A percentile compares a stretch with the other conserved stretches of the same genome.
Conservation (phyloP, 257 asterid species). For the Salvia splendens region DNA sequence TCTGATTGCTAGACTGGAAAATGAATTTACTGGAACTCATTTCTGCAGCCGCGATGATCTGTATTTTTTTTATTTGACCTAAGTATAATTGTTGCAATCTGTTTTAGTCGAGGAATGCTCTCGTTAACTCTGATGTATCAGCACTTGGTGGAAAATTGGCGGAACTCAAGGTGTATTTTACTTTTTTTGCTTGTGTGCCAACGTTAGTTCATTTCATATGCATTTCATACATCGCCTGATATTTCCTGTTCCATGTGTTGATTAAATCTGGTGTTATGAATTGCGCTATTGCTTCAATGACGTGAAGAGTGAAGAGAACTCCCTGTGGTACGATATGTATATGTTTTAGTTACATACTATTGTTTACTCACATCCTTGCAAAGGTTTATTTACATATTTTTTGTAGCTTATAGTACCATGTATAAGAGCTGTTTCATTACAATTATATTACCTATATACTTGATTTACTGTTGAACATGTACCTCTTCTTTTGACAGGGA, state of each 20-base stretch:
- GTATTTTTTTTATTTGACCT: background rate
- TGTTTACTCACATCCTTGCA: constrained; percentile 28
- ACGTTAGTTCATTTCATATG: constrained; percentile 5
- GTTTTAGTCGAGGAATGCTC: constrained; percentile 60
- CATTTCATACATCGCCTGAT: constrained; percentile 15
- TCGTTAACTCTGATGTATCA: constrained; percentile 55
- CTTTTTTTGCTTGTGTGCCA: background rate
- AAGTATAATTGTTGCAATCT: constrained; percentile 25
- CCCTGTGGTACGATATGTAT: constrained; percentile 43
- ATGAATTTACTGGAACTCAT: background rate
- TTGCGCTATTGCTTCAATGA: constrained; percentile 30
- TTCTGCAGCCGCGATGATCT: background rate
- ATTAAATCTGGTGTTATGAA: constrained; percentile 14
- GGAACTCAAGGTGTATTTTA: constrained; percentile 51
- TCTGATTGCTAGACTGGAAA: constrained; percentile 11
- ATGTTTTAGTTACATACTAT: background rate
- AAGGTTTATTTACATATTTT: constrained; percentile 52
- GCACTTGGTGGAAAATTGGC: constrained; percentile 48
- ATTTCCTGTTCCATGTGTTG: constrained; percentile 21
- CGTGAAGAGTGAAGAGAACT: constrained; percentile 63
- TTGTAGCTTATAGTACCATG: constrained; percentile 31
- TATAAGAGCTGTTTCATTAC: background rate
- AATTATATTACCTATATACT: background rate
- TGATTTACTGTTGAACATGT: constrained; percentile 12
- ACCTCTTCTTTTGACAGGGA: constrained; percentile 54